These are phyloP conservation scores for Periconia digitata DNA, from an alignment of 2,329 filamentous ascomycete genomes.

Conservation along the genomic window DNA sequence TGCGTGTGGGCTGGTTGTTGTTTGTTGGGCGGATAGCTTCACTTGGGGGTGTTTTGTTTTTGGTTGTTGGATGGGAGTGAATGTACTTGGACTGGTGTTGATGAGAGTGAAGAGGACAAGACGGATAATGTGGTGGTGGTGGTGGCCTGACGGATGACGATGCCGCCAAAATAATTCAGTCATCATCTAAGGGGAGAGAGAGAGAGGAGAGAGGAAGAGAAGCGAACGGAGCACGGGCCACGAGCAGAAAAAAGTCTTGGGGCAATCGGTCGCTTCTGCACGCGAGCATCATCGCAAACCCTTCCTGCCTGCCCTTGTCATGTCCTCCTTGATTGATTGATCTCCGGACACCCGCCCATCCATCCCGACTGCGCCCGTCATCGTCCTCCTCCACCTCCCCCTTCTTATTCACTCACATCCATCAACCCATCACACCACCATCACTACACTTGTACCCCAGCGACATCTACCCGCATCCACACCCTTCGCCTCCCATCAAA, in stretches of 20 bases:
- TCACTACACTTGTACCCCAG: background rate
- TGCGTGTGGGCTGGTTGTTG: conserved; percentile 6
- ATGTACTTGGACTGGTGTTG: no score
- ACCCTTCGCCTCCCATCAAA: background rate
- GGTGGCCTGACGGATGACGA: no score
- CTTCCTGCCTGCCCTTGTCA: conserved; percentile 7
- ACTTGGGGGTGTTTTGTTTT: background rate
- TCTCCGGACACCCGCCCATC: background rate
- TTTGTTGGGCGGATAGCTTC: background rate
- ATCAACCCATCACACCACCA: background rate
- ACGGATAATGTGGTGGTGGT: no score
- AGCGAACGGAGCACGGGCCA: background rate
- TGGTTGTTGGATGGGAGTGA: no score
- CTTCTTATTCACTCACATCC: background rate
- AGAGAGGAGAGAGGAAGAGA: background rate
- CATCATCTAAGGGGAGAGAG: background rate
- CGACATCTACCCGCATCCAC: background rate
- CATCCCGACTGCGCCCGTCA: background rate
- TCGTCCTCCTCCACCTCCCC: background rate
- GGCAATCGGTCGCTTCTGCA: conserved; percentile 12
- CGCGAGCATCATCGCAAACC: conserved; percentile 23
- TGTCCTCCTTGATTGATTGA: conserved; percentile 9
- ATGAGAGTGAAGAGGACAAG: no score
- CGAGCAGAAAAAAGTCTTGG: background rate
- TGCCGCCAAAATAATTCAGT: no score